Base-by-base conservation (phyloP, 192 early-diverging fungal species). In the Coemansia sp. region DNA sequence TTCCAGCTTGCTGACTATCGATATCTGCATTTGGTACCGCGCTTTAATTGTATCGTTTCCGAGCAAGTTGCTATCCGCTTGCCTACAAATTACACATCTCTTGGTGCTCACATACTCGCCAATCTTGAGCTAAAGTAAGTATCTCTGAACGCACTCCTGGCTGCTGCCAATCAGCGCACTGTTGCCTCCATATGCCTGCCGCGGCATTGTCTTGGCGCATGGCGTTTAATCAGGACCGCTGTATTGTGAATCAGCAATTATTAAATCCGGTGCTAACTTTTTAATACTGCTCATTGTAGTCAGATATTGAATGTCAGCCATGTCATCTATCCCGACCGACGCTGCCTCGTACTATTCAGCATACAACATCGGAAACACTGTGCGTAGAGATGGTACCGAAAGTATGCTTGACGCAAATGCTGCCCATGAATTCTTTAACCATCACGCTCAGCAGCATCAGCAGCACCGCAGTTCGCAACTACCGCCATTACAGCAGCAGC, bases 301-400 rank as follows among this genome's bases (percentile, higher is more conserved):
- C 57, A 68, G 53, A 68, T 75, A 16, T 65, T 65, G 9, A 60
- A 61, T 11, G 65, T 60, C 35, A 65, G 63, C n/a, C 58, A 75
- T 75, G 72, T 53, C 57, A 18, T 55, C 72, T 5, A 75, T 75
- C 23, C 50, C 72, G 21, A 48, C 72, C 12, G 72, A 65, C 28
- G 65, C 72, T 0, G 61, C 61, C 11, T 63, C 61, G 10, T 75
- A 68, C 51, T 75, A 75, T 37, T 57, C 65, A 21, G 40, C 72
- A 4, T 75, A 75, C 42, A 61, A 52, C 18, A 36, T 75, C 10
- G 51, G 52, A 31, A 62, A 51, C 43, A 19, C 63, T 2, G 65
- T 61, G 15, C 57, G 65, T 39, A 39, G 65, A 58, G 61, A 68
- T 40, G 51, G 55, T 45, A 55, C 61, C 6, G 65, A 58, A 8